A percentile compares a stretch with the other conserved stretches of the same genome.
phyloP scores from a whole-genome alignment of 805 yeast species.

The Saccharomycopsis sp. region DNA sequence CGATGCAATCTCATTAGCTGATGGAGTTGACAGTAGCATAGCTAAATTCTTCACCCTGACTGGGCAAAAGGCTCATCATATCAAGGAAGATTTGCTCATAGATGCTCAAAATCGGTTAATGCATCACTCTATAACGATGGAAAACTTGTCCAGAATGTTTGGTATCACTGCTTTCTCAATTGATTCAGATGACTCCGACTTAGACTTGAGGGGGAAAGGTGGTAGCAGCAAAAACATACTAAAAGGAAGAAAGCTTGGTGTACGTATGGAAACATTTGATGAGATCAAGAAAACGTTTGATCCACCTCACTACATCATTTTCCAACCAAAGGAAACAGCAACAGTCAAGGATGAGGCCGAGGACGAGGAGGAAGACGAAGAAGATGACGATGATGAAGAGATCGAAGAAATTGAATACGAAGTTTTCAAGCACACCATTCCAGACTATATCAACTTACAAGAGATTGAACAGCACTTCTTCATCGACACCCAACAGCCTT shows the following conservation, averaged over 20 bases:
- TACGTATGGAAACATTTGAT: conserved; percentile 14
- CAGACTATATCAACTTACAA: conserved; percentile 9
- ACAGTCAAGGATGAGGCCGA: too few relatives aligned
- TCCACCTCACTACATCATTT: conserved; percentile 14
- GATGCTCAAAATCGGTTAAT: too few relatives aligned
- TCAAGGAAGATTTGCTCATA: too few relatives aligned
- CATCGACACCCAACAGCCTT: not conserved
- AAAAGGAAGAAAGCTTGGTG: too few relatives aligned
- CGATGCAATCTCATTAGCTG: too few relatives aligned
- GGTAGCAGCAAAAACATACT: too few relatives aligned
- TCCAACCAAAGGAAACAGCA: conserved; percentile 4
- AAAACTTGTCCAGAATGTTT: conserved; percentile 10
- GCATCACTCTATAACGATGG: not conserved
- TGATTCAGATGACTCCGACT: not conserved
- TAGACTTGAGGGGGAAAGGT: too few relatives aligned
- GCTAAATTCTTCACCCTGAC: too few relatives aligned
- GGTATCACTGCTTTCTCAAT: conserved; percentile 16
- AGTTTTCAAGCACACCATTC: conserved; percentile 16
- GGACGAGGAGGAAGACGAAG: too few relatives aligned
- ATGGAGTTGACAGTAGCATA: too few relatives aligned
- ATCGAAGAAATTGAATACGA: not conserved
- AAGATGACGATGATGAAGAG: too few relatives aligned
- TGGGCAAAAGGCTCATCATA: too few relatives aligned
- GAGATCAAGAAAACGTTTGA: not conserved
- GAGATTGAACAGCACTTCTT: conserved; percentile 6